These are phyloP conservation scores for Knufia fluminis DNA, from an alignment of 2,329 filamentous ascomycete genomes.

Conservation along the genomic window DNA sequence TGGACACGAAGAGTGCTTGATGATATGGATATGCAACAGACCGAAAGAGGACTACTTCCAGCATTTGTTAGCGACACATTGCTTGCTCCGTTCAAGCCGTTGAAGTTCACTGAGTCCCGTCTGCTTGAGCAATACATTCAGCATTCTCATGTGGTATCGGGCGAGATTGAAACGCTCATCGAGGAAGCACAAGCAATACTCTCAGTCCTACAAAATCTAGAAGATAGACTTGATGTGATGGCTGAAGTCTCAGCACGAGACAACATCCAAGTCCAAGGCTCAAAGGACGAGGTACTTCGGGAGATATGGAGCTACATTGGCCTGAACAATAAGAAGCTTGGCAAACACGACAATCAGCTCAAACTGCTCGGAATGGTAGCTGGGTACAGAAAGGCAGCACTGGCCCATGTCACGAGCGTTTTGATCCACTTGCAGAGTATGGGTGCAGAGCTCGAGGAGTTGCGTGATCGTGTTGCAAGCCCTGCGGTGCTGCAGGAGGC, in stretches of 20 bases:
- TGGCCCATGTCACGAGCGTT: conserved; percentile 58
- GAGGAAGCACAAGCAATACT: conserved; percentile 61
- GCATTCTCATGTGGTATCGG: conserved; percentile 60
- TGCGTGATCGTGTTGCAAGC: conserved; percentile 60
- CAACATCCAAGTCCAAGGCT: conserved; percentile 47
- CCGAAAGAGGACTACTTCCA: conserved; percentile 28
- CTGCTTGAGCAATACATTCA: conserved; percentile 66
- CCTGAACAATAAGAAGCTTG: conserved; percentile 53
- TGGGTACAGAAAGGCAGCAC: conserved; percentile 55
- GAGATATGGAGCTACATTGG: conserved; percentile 67
- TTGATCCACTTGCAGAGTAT: conserved; percentile 67
- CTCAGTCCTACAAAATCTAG: conserved; percentile 55
- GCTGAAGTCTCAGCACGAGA: conserved; percentile 59
- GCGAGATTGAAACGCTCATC: conserved; percentile 60
- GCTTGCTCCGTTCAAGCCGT: conserved; percentile 53
- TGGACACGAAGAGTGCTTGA: conserved; percentile 65
- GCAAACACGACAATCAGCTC: conserved; percentile 55
- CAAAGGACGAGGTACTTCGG: conserved; percentile 58
- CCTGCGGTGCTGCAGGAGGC: conserved; percentile 50
- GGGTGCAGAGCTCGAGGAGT: conserved; percentile 58
- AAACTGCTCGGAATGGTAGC: conserved; percentile 57
- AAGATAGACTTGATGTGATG: conserved; percentile 61
- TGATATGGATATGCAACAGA: conserved; percentile 42
- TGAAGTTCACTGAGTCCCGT: conserved; percentile 49
- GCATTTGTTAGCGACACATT: conserved; percentile 39